Base-by-base conservation (phyloP, 1,284 basidiomycete genomes). In the Leccinum proliferum region DNA sequence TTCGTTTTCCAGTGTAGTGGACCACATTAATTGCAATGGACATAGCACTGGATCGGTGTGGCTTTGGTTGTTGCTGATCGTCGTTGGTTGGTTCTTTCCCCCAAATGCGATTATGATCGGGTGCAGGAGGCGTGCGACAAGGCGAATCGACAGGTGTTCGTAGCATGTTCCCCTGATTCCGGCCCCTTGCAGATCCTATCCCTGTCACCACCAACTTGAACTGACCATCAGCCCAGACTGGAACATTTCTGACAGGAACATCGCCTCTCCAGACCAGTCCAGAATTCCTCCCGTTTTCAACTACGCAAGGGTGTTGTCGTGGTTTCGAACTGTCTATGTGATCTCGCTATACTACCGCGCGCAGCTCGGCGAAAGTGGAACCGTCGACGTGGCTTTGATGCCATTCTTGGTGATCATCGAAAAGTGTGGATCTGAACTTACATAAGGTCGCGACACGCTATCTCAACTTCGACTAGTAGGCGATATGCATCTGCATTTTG, bases 11-110 rank as follows among this genome's bases (percentile, higher is more conserved):
- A 68, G 68, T 32, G 60, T 75, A 6, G 55, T 55, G 2, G 25
- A 57, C 4, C 46, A 67, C 34, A 62, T 77, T 10, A 67, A 74
- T 34, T 69, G 71, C 2, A 74, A 67, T 18, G 79, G 78, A 1
- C 70, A 78, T 50, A 75, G 71, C 7, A 74, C 77, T 5, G 77
- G 75, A 1, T 76, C 75, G 0, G 66, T 72, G 7, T 81, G 74
- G 75, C 67, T 81, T 10, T 81, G 79, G 78, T 64, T 81, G 6
- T 59, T 81, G 12, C 75, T 78, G 0, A 68, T 81, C 12, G 78
- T 82, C 35, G 64, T 77, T 2, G 72, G 73, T 11, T 81, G 21
- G 69, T 76, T 60, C 68, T 80, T 21, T 77, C 76, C 0, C 79
- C 79, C 0, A 78, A 78, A 63, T 81, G 77, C 52, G 74, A 79